Evolutionary conservation across 352 stramenopile genomes (phyloP).

Genomic region (Plasmopara halstedii): DNA sequence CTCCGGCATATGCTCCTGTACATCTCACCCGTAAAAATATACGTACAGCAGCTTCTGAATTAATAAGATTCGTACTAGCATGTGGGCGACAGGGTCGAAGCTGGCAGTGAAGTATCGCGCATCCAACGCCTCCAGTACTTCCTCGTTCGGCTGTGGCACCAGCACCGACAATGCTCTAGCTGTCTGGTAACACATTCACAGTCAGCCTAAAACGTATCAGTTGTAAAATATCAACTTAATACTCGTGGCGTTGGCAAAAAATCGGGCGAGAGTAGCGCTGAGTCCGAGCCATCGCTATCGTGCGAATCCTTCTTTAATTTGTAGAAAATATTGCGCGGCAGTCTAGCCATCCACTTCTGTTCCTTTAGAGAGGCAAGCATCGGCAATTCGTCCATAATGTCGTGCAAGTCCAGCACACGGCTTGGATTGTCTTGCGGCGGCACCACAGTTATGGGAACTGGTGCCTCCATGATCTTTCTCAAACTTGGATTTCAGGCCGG

Average conservation of each 20-base stretch:
- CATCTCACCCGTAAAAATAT: not conserved
- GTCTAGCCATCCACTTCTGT: constrained; percentile 55
- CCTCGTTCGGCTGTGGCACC: constrained; percentile 53
- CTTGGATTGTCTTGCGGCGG: constrained; percentile 10
- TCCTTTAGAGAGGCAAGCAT: constrained; percentile 48
- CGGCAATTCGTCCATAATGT: constrained; percentile 59
- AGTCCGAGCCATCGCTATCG: constrained; percentile 12
- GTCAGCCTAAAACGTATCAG: too few species aligned
- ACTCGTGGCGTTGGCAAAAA: constrained; percentile 33
- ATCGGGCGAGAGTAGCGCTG: constrained; percentile 18
- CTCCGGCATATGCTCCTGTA: constrained; percentile 57
- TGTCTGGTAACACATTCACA: constrained; percentile 11
- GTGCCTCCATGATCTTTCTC: constrained; percentile 16
- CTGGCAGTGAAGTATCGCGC: constrained; percentile 73
- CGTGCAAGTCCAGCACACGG: constrained; percentile 34
- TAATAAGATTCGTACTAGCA: constrained; percentile 69
- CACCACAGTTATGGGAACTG: constrained; percentile 12
- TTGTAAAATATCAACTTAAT: not conserved
- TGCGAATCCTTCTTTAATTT: constrained; percentile 17
- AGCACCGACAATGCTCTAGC: constrained; percentile 50
- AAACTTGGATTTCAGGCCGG: constrained; percentile 6
- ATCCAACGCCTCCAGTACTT: constrained; percentile 64
- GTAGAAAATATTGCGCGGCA: constrained; percentile 33
- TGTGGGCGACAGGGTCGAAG: constrained; percentile 62
- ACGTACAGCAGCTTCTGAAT: too few species aligned